phyloP scores from a whole-genome alignment of 306 rosid genomes.

The Medicago lupulina region DNA sequence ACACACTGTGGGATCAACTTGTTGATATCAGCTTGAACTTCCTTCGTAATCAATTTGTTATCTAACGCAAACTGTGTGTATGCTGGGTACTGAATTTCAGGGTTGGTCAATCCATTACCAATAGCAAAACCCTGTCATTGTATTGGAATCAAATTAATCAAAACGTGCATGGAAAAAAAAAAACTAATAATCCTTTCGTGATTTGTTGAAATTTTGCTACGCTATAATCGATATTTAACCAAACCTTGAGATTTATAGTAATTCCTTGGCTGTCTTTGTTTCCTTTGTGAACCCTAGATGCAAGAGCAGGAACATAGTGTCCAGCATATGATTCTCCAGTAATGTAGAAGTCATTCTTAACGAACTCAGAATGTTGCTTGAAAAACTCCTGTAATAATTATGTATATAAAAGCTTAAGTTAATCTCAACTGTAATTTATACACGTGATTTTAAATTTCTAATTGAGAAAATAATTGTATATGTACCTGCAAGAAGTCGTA shows the following conservation, averaged over 20 bases:
- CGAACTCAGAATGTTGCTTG: constrained; percentile 63
- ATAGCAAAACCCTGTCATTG: constrained; percentile 85
- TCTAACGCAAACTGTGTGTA: constrained; percentile 74
- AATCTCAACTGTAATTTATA: not conserved
- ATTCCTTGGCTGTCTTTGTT: constrained; percentile 71
- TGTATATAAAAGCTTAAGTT: not conserved
- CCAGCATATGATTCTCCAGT: constrained; percentile 98
- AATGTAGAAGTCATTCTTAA: constrained; percentile 80
- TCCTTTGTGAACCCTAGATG: constrained; percentile 75
- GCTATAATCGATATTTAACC: not conserved
- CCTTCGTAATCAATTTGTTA: constrained; percentile 56
- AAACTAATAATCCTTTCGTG: not conserved
- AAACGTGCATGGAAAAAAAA: not conserved
- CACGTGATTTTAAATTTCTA: not conserved
- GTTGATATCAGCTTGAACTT: constrained; percentile 47
- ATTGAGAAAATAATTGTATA: not conserved
- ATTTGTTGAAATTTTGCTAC: not conserved
- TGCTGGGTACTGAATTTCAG: constrained; percentile 74
- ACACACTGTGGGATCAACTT: constrained; percentile 62
- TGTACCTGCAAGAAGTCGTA: constrained; percentile 87
- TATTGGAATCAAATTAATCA: not conserved
- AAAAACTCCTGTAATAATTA: constrained; percentile 65
- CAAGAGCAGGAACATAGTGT: constrained; percentile 92
- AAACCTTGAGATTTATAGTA: constrained; percentile 74
- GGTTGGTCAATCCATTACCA: constrained; percentile 85